phyloP scores from a whole-genome alignment of 2,329 filamentous ascomycete genomes.

The Calonectria pteridis region DNA sequence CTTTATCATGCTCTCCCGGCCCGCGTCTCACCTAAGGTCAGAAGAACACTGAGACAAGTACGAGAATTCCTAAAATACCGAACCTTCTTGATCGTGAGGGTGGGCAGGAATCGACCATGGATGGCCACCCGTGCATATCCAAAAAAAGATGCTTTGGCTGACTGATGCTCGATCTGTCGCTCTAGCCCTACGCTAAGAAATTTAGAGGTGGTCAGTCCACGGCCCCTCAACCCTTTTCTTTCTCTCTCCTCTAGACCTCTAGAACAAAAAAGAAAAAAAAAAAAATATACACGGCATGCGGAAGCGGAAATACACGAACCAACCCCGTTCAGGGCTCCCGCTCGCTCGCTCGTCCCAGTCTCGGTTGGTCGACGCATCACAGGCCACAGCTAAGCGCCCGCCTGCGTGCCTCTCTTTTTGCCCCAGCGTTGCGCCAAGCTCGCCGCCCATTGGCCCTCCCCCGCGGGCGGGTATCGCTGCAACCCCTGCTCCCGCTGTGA shows the following conservation, averaged over 20 bases:
- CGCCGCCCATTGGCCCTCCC: not conserved
- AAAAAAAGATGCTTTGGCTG: not conserved
- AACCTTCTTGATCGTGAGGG: not conserved
- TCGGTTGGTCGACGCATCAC: constrained; percentile 5
- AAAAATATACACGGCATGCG: too few relatives aligned
- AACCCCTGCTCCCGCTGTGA: not conserved
- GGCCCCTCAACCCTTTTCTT: not conserved
- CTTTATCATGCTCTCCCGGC: not conserved
- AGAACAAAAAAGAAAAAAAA: too few relatives aligned
- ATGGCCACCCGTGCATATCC: not conserved
- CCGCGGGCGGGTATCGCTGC: not conserved
- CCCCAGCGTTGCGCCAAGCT: not conserved
- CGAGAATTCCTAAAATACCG: not conserved
- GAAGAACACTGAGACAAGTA: too few relatives aligned
- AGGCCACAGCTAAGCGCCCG: constrained; percentile 19
- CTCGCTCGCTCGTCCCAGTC: not conserved
- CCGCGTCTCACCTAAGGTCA: not conserved
- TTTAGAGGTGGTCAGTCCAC: constrained; percentile 1
- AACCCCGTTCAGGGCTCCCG: not conserved
- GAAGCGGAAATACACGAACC: not conserved
- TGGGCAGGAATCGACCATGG: not conserved
- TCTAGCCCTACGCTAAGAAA: not conserved
- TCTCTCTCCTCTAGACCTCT: not conserved
- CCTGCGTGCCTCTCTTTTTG: not conserved
- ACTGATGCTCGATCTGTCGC: not conserved